Base-by-base conservation (phyloP, 352 stramenopile genomes). In the Peronospora tabacina region DNA sequence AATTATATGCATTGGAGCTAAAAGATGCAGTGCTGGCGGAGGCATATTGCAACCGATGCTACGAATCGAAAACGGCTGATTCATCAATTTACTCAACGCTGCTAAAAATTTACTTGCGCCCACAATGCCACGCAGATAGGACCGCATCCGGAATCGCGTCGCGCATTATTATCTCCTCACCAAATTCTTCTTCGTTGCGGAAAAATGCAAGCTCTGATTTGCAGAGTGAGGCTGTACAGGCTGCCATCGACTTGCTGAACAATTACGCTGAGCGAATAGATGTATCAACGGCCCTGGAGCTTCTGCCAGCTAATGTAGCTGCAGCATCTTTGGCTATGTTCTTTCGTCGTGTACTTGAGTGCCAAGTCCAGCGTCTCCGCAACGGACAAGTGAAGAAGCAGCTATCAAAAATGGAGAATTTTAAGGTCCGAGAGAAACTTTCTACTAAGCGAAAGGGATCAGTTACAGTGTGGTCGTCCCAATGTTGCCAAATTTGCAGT, bases 331-430 rank as follows among this genome's bases (percentile, higher is more conserved):
- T 93, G 20, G 60, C 59, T n/a, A 43, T 44, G 0, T 90, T 90
- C 40, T 86, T 93, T 35, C 69, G 75, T 24, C 72, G 77, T 36
- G 77, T 90, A 1, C 47, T 93, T 30, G 82, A 93, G 54, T 67
- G 66, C 3, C 76, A 90, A 19, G 77, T 93, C 8, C 63, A 90
- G 51, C 74, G 75, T 12, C 74, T 68, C 37, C 82, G 79, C 51
- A 89, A 88, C 16, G 77, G 77, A 10, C 82, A 93, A 70, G 78
- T 93, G 41, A 86, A 86, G 63, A 88, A 78, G 44, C 82, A 93
- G 19, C 63, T 93, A 16, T 72, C 76, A n/a, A 93, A 93, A 61
- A 93, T 93, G 66, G 82, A 86, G 45, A 93, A 93, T 52, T 87
- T 93, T 33, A 84, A 77, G 33, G 67, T 90, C 17, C 79, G 79